Conservation (phyloP, 345 rosid genomes). For the Ceriops zippeliana region DNA sequence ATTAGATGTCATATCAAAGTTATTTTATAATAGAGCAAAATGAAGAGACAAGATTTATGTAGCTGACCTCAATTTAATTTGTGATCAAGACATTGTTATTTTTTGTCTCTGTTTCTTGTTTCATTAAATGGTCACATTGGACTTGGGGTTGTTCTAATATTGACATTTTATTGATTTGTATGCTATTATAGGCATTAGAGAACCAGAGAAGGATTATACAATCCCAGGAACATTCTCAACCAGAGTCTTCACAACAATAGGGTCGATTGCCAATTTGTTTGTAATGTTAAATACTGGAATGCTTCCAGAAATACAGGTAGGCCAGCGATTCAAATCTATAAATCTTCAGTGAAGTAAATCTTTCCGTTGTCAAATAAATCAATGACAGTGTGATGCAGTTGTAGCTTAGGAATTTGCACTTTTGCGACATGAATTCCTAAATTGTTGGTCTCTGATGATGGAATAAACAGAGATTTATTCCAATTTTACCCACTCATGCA, state of each 20-base stretch:
- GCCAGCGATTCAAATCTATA: background rate
- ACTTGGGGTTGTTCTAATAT: background rate
- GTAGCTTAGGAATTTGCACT: too few relatives aligned
- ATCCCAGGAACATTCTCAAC: slow-evolving; percentile 43
- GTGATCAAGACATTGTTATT: too few relatives aligned
- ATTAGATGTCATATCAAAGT: too few relatives aligned
- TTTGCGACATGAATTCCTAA: too few relatives aligned
- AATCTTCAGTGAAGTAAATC: background rate
- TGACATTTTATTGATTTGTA: background rate
- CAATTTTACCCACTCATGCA: background rate
- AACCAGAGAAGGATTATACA: slow-evolving; percentile 78
- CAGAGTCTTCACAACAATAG: slow-evolving; percentile 64
- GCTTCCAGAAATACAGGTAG: slow-evolving; percentile 92
- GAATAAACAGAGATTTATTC: too few relatives aligned
- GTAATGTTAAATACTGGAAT: slow-evolving; percentile 93
- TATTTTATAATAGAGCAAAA: too few relatives aligned
- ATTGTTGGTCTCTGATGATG: too few relatives aligned
- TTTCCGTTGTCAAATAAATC: background rate
- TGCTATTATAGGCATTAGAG: slow-evolving; percentile 44
- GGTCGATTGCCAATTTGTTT: slow-evolving; percentile 77
- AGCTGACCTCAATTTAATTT: too few relatives aligned
- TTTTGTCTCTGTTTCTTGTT: background rate
- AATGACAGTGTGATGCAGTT: too few relatives aligned
- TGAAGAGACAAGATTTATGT: too few relatives aligned
- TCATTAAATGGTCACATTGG: background rate